Evolutionary conservation across 441 rosid species (phyloP), one percentile per base, ranked within the genome.

Genomic region (Populus hybrid): DNA sequence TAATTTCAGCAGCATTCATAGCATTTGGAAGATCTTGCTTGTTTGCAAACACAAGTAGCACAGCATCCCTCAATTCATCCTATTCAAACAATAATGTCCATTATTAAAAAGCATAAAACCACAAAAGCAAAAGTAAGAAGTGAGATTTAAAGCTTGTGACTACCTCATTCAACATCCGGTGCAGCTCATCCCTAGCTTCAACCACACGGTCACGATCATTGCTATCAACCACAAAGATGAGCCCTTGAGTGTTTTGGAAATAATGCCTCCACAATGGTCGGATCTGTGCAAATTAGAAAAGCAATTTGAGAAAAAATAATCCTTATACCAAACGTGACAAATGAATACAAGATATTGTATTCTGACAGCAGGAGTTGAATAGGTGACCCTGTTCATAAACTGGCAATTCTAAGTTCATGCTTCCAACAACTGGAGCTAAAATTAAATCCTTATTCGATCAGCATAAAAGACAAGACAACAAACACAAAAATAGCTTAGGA

Each of bases 181-280:
- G 93, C 73, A 90, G 82, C 78, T 90, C 93, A 82, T 90, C 90
- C 73, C 93, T 83, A 6, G 93, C 92, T 80, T 89, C 92, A 69
- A 88, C 90, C 26, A 87, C 85, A 84, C 89, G 90, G 23, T 88
- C 91, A 28, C 91, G 87, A 59, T 88, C 93, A 71, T 90, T 90
- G 81, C 93, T 90, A 74, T 90, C 91, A 69, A 90, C 93, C 80
- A 90, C 93, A 63, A 90, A 90, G 81, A 88, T 90, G 11, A 90
- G 86, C 36, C 93, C 91, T 66, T 87, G 91, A 8, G 93, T 88
- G 84, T 88, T 90, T 69, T 88, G 91, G 84, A 90, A 87, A 78
- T 90, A 90, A 77, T 90, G 92, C 72, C 94, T 86, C 94, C 92
- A 89, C 83, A 90, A 67, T 35, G 94, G 92, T 28, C 91, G 92